Evolutionary conservation across 345 rosid species (phyloP), one percentile per base, ranked within the genome.

Genomic region (Pseudoturritis turrita): DNA sequence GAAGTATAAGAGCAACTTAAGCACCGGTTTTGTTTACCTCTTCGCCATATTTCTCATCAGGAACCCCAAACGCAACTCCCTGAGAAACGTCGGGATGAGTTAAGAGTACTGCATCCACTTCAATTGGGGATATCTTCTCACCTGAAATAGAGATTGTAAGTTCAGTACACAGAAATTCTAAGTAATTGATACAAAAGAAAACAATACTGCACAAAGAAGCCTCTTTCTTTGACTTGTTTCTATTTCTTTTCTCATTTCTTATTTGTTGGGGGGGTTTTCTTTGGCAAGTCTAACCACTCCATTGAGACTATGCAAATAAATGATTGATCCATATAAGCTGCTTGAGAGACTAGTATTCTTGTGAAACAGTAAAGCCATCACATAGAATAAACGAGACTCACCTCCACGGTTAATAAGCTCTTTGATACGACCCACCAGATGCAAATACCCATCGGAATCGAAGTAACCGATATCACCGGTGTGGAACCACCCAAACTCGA

Each of bases 391-490:
- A 70, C 2, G 56, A 70, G 53, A 44, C 67, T 68, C 67, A 92
- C 98, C 98, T 80, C 98, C 98, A 65, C 98, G 98, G 80, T 94
- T 94, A 71, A 94, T 85, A 29, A 94, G 95, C 83, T 94, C 98
- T 87, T 94, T 94, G 77, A 89, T 94, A 60, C 98, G 84, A 61
- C 98, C 98, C 33, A 91, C 97, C 6, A 94, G 81, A 77, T 84
- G 84, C 89, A 94, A 74, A 75, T 88, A 91, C 15, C 98, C 97
- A 52, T 94, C 98, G 0, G 86, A 68, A 71, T 94, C 98, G 23
- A 91, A 75, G 72, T 60, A 78, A 36, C 97, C 98, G 5, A 89
- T 26, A 65, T 94, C 98, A 11, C 97, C 98, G 0, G 98, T 91
- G 58, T 89, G 98, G 73, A 94, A 94, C 98, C 97, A 94, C 23